Conservation (phyloP, 352 stramenopile genomes). For the Pilasporangium apinafurcum region DNA sequence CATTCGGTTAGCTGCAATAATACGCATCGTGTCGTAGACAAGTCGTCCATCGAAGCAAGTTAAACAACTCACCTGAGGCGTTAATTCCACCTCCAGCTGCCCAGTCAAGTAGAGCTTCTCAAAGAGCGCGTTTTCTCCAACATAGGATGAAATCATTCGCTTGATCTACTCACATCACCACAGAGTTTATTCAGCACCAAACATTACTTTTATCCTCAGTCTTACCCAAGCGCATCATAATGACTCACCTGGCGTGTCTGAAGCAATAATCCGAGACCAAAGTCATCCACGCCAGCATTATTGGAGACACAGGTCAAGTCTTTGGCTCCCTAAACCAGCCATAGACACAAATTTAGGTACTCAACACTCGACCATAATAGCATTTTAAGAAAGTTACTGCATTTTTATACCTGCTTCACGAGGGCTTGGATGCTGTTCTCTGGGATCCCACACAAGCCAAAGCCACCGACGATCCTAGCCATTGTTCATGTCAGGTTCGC, state of each 20-base stretch:
- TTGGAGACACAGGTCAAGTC: conserved; percentile 90
- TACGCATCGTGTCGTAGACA: background rate
- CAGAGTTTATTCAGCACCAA: no score
- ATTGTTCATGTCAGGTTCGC: no score
- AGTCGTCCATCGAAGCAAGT: background rate
- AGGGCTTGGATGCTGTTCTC: conserved; percentile 88
- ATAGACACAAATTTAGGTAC: background rate
- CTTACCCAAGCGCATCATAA: no score
- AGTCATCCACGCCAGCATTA: conserved; percentile 92
- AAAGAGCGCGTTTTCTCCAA: conserved; percentile 95
- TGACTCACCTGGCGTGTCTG: conserved; percentile 80
- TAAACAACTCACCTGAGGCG: conserved; percentile 66
- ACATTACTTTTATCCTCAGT: no score
- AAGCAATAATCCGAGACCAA: conserved; percentile 90
- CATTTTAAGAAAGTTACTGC: background rate
- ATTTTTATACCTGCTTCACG: conserved; percentile 47
- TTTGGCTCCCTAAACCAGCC: conserved; percentile 76
- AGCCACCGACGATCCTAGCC: conserved; percentile 78
- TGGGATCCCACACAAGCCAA: conserved; percentile 90
- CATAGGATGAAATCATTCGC: conserved; percentile 95
- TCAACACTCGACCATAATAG: background rate
- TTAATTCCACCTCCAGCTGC: conserved; percentile 94
- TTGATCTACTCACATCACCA: conserved; percentile 77
- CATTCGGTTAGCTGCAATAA: background rate
- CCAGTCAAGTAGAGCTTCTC: conserved; percentile 90